These are phyloP conservation scores for Paramecium tetraurelia DNA, from an alignment of 73 alveolate species.

Conservation along the genomic window DNA sequence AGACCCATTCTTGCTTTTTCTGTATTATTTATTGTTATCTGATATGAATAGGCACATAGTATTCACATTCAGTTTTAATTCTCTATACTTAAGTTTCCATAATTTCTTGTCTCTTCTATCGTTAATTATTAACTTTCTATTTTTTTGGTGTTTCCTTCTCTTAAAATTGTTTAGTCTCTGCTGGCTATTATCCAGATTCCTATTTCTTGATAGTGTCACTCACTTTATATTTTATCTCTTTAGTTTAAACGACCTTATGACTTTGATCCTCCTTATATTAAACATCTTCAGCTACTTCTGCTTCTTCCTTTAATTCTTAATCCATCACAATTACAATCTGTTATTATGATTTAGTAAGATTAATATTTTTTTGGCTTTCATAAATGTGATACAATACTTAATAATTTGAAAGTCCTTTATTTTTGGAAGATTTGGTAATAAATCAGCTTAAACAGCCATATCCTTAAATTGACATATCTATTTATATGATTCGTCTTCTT, in stretches of 20 bases:
- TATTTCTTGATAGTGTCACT: slow-evolving; percentile 29
- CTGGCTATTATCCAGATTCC: not conserved
- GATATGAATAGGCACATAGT: not conserved
- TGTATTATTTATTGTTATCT: slow-evolving; percentile 6
- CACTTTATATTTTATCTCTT: slow-evolving; percentile 1
- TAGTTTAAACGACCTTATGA: not conserved
- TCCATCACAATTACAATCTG: not conserved
- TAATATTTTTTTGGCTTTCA: not conserved
- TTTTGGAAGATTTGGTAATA: not conserved
- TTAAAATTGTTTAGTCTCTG: not conserved
- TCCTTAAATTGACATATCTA: not conserved
- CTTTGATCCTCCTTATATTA: not conserved
- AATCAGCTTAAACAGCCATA: not conserved
- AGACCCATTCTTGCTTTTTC: slow-evolving; percentile 6
- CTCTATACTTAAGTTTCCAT: not conserved
- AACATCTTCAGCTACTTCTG: not conserved
- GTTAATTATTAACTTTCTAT: not conserved
- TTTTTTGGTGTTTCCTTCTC: slow-evolving; percentile 13
- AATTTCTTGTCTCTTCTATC: not conserved
- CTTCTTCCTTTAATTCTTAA: not conserved
- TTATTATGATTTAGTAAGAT: not conserved
- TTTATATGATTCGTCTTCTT: slow-evolving; percentile 4
- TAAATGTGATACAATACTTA: not conserved
- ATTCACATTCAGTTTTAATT: slow-evolving; percentile 30
- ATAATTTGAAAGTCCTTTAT: not conserved